Percentiles rank a stretch among this genome's conserved stretches.
Conservation (phyloP, 176 grass and related monocot species). For the Zoysia japonica region DNA sequence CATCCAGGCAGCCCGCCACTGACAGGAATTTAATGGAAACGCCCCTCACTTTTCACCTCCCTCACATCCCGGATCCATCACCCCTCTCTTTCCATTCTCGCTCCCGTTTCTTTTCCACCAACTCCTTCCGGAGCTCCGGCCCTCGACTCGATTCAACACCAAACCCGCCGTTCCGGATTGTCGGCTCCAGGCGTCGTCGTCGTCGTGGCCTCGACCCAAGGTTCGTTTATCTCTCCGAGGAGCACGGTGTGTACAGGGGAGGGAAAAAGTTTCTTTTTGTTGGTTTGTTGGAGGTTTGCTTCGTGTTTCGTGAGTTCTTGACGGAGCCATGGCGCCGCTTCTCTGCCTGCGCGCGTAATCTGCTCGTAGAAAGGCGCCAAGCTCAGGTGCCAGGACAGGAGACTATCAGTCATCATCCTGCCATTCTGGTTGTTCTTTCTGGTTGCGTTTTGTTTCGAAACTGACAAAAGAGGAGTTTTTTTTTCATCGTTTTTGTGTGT, state of each 20-base stretch:
- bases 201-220: conserved; percentile 18
- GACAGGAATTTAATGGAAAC: conserved; percentile 37
- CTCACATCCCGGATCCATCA: conserved; percentile 33
- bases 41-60: conserved; percentile 17
- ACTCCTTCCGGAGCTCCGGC: conserved; percentile 34
- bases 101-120: conserved; percentile 30
- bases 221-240: conserved; percentile 7
- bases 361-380: conserved; percentile 30
- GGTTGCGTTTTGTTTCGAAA: background rate
- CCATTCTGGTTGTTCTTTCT: background rate
- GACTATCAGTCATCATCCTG: background rate
- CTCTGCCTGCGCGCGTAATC: conserved; percentile 7
- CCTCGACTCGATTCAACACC: background rate
- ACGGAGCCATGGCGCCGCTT: conserved; percentile 13
- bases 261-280: background rate
- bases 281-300: background rate
- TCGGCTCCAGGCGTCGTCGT: conserved; percentile 8
- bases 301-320: conserved; percentile 22
- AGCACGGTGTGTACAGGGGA: background rate
- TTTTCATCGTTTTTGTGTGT: background rate
- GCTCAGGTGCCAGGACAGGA: background rate
- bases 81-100: conserved; percentile 28
- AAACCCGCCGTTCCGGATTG: conserved; percentile 22
- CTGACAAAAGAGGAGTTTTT: background rate
- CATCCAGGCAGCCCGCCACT: conserved; percentile 29